Percentiles rank a stretch among this genome's conserved stretches.
These are phyloP conservation scores for Macrophomina phaseolina DNA, from an alignment of 2,329 filamentous ascomycete species.

Conservation along the genomic window DNA sequence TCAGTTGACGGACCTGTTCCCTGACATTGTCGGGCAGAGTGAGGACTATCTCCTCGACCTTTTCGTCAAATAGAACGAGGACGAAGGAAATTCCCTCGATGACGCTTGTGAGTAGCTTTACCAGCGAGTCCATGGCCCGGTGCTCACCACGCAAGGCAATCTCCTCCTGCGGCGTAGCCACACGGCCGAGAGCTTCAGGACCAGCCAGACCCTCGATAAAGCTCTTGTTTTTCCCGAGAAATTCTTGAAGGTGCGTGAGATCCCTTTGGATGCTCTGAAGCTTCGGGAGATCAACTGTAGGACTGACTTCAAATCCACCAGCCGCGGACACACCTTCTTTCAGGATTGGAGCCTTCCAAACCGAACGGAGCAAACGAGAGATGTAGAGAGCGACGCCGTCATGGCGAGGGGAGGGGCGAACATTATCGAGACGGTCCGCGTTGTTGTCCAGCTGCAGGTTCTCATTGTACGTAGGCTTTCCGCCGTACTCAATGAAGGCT, in stretches of 20 bases:
- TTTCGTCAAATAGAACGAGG: conserved; percentile 91
- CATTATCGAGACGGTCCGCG: conserved; percentile 76
- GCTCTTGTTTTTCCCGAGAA: conserved; percentile 83
- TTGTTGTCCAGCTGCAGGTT: conserved; percentile 67
- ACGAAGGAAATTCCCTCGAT: conserved; percentile 98
- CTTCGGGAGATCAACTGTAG: conserved; percentile 71
- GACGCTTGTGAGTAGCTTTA: conserved; percentile 85
- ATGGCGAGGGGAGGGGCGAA: conserved; percentile 86
- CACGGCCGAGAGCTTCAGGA: conserved; percentile 79
- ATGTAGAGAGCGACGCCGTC: conserved; percentile 88
- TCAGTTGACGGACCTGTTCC: conserved; percentile 74
- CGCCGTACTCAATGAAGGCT: conserved; percentile 91
- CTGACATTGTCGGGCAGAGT: conserved; percentile 74
- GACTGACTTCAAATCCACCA: conserved; percentile 67
- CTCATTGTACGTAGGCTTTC: conserved; percentile 82
- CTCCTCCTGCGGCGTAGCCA: conserved; percentile 85
- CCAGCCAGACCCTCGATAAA: conserved; percentile 96
- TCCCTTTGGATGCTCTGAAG: conserved; percentile 79
- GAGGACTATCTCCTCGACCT: conserved; percentile 83
- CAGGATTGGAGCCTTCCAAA: conserved; percentile 85
- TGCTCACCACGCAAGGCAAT: conserved; percentile 93
- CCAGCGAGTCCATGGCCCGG: conserved; percentile 83
- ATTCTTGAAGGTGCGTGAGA: conserved; percentile 77
- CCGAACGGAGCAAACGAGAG: conserved; percentile 80
- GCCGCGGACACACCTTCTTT: conserved; percentile 59